Evolutionary conservation across 2,329 filamentous ascomycete species (phyloP), one percentile per base, ranked within the genome.

Genomic region (Hymenoscyphus fructigenus): DNA sequence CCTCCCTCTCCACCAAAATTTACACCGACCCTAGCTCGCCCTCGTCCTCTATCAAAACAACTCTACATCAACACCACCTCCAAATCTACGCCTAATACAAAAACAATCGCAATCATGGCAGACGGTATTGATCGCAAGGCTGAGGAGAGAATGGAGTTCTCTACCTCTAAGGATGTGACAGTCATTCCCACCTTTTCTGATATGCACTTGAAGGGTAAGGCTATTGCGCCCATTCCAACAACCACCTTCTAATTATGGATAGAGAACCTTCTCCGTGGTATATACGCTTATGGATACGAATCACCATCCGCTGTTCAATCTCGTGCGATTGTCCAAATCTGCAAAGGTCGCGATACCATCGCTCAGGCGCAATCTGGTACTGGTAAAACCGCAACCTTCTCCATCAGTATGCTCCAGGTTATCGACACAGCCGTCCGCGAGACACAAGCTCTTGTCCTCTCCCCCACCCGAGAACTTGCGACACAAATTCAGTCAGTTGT

Each of bases 291-390:
- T 74, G 95, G 95, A 70, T 99, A 98, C 80, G 95, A 99, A 78
- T 97, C 95, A 1, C 95, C 95, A 14, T 99, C 95, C 0, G 95
- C 95, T 15, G 94, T 99, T 20, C 95, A 99, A 82, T 97, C 94
- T 71, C 92, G 95, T 76, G 95, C 95, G 61, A 99, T 99, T 76
- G 95, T 99, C 59, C 95, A 98, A 81, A 91, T 99, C 75, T 99
- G 95, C 87, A 98, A 98, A 81, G 95, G 95, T 70, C 92, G 95
- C 80, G 95, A 99, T 79, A 98, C 95, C 68, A 99, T 99, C 76
- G 95, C 95, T 20, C 95, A 99, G 87, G 95, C 95, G 76, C 95
- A 99, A 87, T 99, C 95, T 75, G 95, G 95, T 87, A 99, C 95
- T 80, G 95, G 95, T 84, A 99, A 99, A 89, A 99, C 95, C 74